A percentile compares a stretch with the other conserved stretches of the same genome.
phyloP scores from a whole-genome alignment of 208 protist species.

The Acanthamoeba lenticulata region DNA sequence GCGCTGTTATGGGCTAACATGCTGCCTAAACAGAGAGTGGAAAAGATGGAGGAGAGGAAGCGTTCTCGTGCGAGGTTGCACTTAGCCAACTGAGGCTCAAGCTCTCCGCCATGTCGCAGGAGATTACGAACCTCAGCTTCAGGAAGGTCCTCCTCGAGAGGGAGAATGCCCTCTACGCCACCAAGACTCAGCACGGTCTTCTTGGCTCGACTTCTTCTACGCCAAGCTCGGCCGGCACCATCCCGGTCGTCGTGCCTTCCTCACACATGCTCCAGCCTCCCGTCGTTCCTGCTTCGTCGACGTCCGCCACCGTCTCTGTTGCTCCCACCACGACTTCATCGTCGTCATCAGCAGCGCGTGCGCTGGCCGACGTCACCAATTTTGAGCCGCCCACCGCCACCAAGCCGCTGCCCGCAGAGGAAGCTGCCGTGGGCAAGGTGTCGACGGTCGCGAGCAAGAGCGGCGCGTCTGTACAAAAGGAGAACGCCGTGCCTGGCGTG shows the following conservation, averaged over 20 bases:
- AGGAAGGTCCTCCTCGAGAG: slow-evolving; percentile 18
- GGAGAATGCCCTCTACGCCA: slow-evolving; percentile 19
- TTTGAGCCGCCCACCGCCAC: background rate
- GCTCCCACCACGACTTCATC: background rate
- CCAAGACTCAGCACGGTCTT: background rate
- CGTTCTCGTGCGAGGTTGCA: background rate
- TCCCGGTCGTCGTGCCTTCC: background rate
- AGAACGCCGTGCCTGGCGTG: background rate
- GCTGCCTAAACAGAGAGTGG: background rate
- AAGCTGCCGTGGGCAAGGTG: too few species aligned
- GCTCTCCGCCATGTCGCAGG: background rate
- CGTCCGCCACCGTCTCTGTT: background rate
- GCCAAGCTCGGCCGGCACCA: background rate
- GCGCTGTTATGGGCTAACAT: background rate
- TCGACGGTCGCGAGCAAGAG: too few species aligned
- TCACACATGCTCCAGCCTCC: background rate
- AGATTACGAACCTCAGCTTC: slow-evolving; percentile 13
- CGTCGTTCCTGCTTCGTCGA: background rate
- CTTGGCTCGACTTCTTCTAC: background rate
- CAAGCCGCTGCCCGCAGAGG: background rate
- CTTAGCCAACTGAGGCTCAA: background rate
- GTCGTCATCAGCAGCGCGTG: background rate
- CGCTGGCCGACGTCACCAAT: background rate
- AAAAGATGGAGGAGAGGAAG: background rate
- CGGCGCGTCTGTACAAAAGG: too few species aligned